These are phyloP conservation scores for Agastache rugosa DNA, from an alignment of 257 asterid genomes.

Conservation along the genomic window DNA sequence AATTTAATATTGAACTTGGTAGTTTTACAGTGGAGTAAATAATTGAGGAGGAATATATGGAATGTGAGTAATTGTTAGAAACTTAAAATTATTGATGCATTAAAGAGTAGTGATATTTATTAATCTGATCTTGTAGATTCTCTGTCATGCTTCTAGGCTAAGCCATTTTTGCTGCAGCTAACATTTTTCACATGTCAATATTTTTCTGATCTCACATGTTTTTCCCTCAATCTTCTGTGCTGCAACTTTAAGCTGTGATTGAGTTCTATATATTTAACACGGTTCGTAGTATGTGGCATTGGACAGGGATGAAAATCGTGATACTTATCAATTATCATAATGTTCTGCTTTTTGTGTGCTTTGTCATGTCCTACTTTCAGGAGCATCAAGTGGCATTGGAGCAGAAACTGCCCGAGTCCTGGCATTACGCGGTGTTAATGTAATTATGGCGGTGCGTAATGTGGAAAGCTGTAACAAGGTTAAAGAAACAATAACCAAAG, in stretches of 20 bases:
- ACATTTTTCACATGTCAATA: not conserved
- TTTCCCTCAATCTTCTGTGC: not conserved
- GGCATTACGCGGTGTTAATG: slow-evolving; percentile 55
- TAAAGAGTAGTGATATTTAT: not conserved
- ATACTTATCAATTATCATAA: not conserved
- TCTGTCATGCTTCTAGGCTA: not conserved
- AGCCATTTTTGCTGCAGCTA: not conserved
- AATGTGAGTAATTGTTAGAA: not conserved
- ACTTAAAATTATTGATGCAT: not conserved
- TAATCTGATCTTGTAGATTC: not conserved
- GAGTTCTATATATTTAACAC: not conserved
- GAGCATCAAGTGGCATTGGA: slow-evolving; percentile 80
- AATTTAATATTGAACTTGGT: not conserved
- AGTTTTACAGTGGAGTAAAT: not conserved
- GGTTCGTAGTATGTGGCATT: not conserved
- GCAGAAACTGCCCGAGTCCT: slow-evolving; percentile 59
- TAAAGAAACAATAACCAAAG: slow-evolving; percentile 48
- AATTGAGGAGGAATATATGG: not conserved
- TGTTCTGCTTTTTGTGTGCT: not conserved
- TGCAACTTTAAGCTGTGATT: not conserved
- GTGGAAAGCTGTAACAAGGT: slow-evolving; percentile 43
- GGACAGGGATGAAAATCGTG: not conserved
- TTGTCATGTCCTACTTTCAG: slow-evolving; percentile 45
- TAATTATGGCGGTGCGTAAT: slow-evolving; percentile 66
- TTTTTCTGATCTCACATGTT: too few species aligned